Evolutionary conservation across 495 filamentous ascomycete species (phyloP).

Genomic region (Tuber aestivum): DNA sequence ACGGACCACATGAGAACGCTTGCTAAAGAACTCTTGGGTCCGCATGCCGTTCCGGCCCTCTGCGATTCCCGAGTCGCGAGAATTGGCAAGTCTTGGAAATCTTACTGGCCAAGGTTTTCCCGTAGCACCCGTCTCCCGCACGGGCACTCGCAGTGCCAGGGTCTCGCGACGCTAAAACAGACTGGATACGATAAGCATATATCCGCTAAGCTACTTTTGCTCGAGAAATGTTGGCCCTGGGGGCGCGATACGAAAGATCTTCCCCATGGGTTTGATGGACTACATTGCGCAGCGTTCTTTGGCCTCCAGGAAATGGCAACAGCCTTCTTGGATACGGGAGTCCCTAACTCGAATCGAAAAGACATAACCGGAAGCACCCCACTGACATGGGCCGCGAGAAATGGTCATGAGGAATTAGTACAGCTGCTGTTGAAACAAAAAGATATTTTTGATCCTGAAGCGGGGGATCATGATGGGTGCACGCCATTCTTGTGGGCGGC

Average conservation of each 20-base stretch:
- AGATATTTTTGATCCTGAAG: constrained; percentile 15
- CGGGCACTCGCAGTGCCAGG: too few relatives aligned
- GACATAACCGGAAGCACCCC: constrained; percentile 37
- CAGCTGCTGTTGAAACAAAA: constrained; percentile 27
- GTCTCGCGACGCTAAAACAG: too few relatives aligned
- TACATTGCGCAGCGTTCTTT: neutral
- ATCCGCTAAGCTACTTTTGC: neutral
- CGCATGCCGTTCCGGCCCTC: too few relatives aligned
- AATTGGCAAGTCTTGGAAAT: too few relatives aligned
- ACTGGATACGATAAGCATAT: neutral
- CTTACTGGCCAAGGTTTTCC: too few relatives aligned
- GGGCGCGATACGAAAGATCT: neutral
- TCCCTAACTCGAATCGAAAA: neutral
- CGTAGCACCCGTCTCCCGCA: too few relatives aligned
- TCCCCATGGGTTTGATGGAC: neutral
- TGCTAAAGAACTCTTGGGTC: neutral
- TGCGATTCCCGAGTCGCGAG: too few relatives aligned
- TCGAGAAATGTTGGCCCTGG: neutral
- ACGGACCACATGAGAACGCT: neutral
- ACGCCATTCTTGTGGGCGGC: constrained; percentile 31
- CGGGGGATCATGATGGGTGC: neutral
- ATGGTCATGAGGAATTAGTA: constrained; percentile 30
- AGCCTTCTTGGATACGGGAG: neutral
- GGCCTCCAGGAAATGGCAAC: neutral
- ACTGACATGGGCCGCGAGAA: constrained; percentile 31